phyloP scores from a whole-genome alignment of 345 rosid genomes.

The Fremontodendron californicum region DNA sequence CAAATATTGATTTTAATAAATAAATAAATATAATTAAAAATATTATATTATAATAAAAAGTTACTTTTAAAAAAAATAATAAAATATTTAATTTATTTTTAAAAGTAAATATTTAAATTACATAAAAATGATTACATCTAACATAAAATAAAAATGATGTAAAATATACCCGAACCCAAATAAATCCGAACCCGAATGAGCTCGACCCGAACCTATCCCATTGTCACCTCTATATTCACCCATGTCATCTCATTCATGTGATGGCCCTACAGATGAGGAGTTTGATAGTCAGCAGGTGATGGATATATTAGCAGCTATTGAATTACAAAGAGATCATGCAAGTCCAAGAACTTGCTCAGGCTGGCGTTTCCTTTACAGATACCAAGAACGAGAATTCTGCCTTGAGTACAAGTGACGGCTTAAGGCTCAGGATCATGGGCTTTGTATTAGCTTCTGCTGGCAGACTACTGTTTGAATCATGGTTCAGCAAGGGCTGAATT shows the following conservation, averaged over 20 bases:
- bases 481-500: constrained; percentile 79
- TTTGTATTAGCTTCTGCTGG: constrained; percentile 15
- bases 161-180: no score
- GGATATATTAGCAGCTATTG: constrained; percentile 34
- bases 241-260: constrained; percentile 52
- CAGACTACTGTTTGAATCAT: constrained; percentile 30
- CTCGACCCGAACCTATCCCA: no score
- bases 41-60: no score
- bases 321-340: constrained; percentile 10
- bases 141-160: no score
- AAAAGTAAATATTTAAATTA: no score
- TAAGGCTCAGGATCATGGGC: constrained; percentile 16
- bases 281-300: constrained; percentile 68
- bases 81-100: no score
- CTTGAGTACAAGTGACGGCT: constrained; percentile 28
- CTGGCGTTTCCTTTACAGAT: constrained; percentile 39
- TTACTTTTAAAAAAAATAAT: no score
- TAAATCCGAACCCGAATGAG: no score
- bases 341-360: constrained; percentile 33
- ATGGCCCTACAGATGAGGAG: constrained; percentile 50
- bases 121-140: no score
- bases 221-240: no score
- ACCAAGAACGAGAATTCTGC: constrained; percentile 42
- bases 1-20: no score
- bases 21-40: no score